Base-by-base conservation (phyloP, 2,329 filamentous ascomycete species). In the Cladosporium cucumerinum region DNA sequence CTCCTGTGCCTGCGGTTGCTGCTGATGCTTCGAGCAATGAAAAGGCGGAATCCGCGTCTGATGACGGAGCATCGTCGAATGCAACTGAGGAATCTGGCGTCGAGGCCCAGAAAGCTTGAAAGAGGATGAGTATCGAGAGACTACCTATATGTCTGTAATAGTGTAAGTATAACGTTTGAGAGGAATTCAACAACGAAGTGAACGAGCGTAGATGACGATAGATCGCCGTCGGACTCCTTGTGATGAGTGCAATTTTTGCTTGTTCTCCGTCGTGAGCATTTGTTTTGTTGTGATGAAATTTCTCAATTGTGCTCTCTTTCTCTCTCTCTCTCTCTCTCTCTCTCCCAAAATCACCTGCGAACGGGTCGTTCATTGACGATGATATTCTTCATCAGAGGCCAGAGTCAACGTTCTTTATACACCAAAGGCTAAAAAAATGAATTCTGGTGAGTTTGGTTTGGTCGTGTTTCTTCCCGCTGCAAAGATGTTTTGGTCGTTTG, bases 1-100 rank as follows among this genome's bases (percentile, higher is more conserved):
- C n/a, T 66, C 48, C 25, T n/a, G 34, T 36, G 12, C 30, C 36
- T 32, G 61, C 8, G 26, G 21, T 34, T 30, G 21, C 60, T 39
- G n/a, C 52, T 30, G n/a, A 21, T 46, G 39, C 39, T 12, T n/a
- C 52, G 34, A 48, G 43, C 21, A 55, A 43, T 14, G 49, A 30
- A 14, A 62, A 54, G 34, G 34, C 36, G 16, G 68, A 72, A 57
- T 57, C 36, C 26, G 55, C 26, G 57, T 51, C 54, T 46, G 39
- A 46, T n/a, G 62, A 64, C 18, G 62, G 34, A 16, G 23, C 43
- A 7, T 55, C 60, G 12, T 54, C 60, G n/a, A 55, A 48, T 49
- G 34, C 12, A 8, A 59, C 54, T n/a, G 57, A 64, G 43, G 62
- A 52, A 30, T 25, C 43, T 30, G 23, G 54, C 30, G 43, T 28